These are phyloP conservation scores for Leccinum olivaceoglutinosum DNA, from an alignment of 1,284 basidiomycete genomes.

Conservation along the genomic window DNA sequence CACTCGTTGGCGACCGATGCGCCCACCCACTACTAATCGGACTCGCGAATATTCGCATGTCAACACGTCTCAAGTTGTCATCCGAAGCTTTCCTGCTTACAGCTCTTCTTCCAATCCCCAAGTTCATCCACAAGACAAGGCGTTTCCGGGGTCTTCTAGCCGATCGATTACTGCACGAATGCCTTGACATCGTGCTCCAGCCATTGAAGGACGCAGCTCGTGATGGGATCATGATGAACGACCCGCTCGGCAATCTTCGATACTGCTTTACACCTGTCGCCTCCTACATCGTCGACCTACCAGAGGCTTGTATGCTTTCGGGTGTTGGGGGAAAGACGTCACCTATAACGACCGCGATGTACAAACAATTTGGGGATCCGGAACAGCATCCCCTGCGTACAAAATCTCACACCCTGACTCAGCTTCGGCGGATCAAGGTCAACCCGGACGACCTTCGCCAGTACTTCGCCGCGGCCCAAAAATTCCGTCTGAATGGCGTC, in stretches of 20 bases:
- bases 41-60: background rate
- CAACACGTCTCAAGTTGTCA: background rate
- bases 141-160: background rate
- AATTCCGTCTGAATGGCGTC: background rate
- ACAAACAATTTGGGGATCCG: background rate
- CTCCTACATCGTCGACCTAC: background rate
- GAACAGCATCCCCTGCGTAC: background rate
- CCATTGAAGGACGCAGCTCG: slow-evolving; percentile 1
- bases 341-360: background rate
- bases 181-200: background rate
- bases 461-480: background rate
- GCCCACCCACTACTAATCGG: background rate
- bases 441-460: background rate
- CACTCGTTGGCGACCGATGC: background rate
- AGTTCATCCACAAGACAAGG: background rate
- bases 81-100: slow-evolving; percentile 1
- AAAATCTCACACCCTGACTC: background rate
- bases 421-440: background rate
- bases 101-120: background rate
- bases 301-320: background rate
- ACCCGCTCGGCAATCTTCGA: background rate
- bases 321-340: background rate
- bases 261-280: slow-evolving; percentile 2
- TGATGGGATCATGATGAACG: slow-evolving; percentile 1
- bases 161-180: background rate